phyloP scores from a whole-genome alignment of 257 asterid genomes.

The Jacaranda copaia region DNA sequence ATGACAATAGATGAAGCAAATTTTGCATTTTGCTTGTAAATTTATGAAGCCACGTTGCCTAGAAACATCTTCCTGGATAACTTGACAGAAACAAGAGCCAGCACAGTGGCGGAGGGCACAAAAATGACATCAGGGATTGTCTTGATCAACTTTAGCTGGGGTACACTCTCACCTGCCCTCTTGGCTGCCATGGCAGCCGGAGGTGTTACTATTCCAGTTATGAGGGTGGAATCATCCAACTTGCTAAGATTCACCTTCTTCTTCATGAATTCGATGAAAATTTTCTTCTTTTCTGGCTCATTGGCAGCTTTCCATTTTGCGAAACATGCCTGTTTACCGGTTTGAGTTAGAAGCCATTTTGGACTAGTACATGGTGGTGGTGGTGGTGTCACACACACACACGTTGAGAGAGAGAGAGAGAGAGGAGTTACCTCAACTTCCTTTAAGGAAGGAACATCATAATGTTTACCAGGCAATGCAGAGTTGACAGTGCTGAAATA shows the following conservation, averaged over 20 bases:
- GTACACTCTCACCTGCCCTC: constrained; percentile 81
- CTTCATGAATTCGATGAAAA: constrained; percentile 70
- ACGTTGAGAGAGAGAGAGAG: constrained; percentile 32
- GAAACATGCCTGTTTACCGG: constrained; percentile 52
- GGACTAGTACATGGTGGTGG: neutral
- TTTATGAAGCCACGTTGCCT: constrained; percentile 52
- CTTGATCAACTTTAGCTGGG: constrained; percentile 78
- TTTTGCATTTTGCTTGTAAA: neutral
- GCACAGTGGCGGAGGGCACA: constrained; percentile 76
- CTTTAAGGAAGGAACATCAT: constrained; percentile 59
- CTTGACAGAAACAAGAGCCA: constrained; percentile 77
- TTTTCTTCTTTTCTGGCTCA: constrained; percentile 51
- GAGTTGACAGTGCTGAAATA: constrained; percentile 64
- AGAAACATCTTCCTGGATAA: constrained; percentile 71
- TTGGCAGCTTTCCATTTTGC: constrained; percentile 45
- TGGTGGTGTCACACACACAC: neutral
- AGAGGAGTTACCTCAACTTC: constrained; percentile 66
- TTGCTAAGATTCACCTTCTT: constrained; percentile 59
- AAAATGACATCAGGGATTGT: constrained; percentile 79
- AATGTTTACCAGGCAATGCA: constrained; percentile 92
- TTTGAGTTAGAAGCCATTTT: constrained; percentile 25
- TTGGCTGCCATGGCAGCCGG: constrained; percentile 93
- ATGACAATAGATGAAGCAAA: neutral
- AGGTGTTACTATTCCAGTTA: constrained; percentile 77
- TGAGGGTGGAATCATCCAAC: constrained; percentile 69